phyloP scores from a whole-genome alignment of 2,329 filamentous ascomycete genomes.

The Sphaerulina vaccinii region DNA sequence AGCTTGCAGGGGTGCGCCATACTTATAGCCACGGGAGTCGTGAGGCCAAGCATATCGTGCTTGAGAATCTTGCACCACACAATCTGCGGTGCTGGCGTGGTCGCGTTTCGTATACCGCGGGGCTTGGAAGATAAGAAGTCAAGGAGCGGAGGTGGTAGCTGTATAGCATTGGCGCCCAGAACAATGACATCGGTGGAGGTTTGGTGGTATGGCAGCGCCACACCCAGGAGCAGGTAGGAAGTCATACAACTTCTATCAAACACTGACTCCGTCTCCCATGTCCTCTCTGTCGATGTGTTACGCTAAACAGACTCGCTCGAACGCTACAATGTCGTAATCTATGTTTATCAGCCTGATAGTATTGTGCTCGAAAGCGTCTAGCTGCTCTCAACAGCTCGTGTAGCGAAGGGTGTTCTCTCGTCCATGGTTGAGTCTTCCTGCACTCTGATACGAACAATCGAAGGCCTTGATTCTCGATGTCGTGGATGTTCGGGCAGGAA shows the following conservation, averaged over 20 bases:
- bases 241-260: no score
- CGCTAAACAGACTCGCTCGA: background rate
- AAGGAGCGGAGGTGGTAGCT: background rate
- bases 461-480: constrained; percentile 19
- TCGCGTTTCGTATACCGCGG: background rate
- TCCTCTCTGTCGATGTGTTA: no score
- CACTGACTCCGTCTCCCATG: no score
- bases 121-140: constrained; percentile 1
- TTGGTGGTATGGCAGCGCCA: background rate
- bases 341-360: no score
- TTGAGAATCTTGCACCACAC: background rate
- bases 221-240: no score
- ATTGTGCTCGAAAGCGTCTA: no score
- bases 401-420: constrained; percentile 28
- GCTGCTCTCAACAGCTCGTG: constrained; percentile 3
- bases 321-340: no score
- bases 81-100: no score
- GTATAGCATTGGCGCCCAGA: constrained; percentile 8
- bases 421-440: constrained; percentile 23
- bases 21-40: no score
- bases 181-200: constrained; percentile 1
- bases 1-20: no score
- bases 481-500: constrained; percentile 30
- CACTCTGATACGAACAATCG: constrained; percentile 31
- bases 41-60: background rate